Evolutionary conservation across 2,329 filamentous ascomycete species (phyloP).

Genomic region (Fusarium azukiicola): DNA sequence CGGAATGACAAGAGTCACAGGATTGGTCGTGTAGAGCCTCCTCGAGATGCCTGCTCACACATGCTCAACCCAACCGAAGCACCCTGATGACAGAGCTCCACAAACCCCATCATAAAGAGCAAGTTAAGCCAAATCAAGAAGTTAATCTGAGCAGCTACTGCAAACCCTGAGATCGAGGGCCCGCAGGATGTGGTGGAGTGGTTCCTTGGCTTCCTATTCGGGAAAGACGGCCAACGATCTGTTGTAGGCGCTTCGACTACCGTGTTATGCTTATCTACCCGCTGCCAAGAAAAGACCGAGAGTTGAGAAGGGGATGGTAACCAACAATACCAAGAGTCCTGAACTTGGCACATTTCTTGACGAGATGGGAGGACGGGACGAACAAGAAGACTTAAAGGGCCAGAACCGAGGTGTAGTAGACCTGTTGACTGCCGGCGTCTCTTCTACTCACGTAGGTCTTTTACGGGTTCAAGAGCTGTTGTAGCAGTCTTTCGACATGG

Average conservation of each 20-base stretch:
- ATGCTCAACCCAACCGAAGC: background rate
- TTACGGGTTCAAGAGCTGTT: background rate
- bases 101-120: background rate
- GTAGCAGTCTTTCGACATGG: background rate
- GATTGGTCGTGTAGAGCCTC: constrained; percentile 4
- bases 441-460: too few species aligned
- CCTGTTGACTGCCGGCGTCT: too few species aligned
- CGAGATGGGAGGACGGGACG: background rate
- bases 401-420: background rate
- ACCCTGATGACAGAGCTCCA: background rate
- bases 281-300: constrained; percentile 9
- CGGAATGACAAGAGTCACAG: constrained; percentile 16
- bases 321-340: background rate
- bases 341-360: constrained; percentile 7
- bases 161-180: background rate
- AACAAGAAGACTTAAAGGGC: background rate
- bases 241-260: background rate
- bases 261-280: constrained; percentile 19
- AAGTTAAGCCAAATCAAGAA: background rate
- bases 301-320: background rate
- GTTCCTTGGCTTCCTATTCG: constrained; percentile 20
- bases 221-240: background rate
- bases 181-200: constrained; percentile 7
- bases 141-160: background rate
- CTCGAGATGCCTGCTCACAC: constrained; percentile 1